Conservation (phyloP, 306 rosid species). For the Malus fusca region DNA sequence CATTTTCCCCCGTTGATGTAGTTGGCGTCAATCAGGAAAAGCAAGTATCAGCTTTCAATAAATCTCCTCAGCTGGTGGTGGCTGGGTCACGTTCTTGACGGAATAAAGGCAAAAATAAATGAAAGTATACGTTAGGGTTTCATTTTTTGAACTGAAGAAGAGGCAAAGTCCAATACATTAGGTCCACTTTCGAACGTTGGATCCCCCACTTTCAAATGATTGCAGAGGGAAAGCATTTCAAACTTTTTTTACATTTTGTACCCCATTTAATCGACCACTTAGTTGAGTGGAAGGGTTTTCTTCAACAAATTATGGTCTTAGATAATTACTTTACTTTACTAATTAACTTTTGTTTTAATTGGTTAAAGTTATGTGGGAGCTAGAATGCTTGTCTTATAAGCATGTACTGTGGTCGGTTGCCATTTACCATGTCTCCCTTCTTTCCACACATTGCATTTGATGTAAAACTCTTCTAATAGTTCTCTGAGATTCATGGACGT, state of each 20-base stretch:
- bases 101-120: constrained; percentile 26
- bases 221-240: constrained; percentile 32
- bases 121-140: constrained; percentile 21
- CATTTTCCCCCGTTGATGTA: neutral
- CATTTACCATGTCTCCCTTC: neutral
- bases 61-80: constrained; percentile 3
- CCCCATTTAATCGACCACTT: constrained; percentile 53
- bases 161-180: constrained; percentile 24
- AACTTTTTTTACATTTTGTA: constrained; percentile 36
- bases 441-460: neutral
- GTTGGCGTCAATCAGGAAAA: neutral
- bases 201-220: constrained; percentile 65
- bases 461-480: neutral
- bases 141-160: constrained; percentile 32
- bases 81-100: constrained; percentile 24
- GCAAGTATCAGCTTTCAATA: constrained; percentile 5
- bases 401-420: constrained; percentile 6
- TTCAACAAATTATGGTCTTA: constrained; percentile 7
- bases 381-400: constrained; percentile 19
- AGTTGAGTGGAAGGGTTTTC: constrained; percentile 3
- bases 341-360: constrained; percentile 12
- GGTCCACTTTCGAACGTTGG: constrained; percentile 59
- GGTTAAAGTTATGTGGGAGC: constrained; percentile 6
- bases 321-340: neutral
- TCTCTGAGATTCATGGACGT: neutral